Evolutionary conservation across 768 basidiomycete species (phyloP).

Genomic region (Suillus weaverae): DNA sequence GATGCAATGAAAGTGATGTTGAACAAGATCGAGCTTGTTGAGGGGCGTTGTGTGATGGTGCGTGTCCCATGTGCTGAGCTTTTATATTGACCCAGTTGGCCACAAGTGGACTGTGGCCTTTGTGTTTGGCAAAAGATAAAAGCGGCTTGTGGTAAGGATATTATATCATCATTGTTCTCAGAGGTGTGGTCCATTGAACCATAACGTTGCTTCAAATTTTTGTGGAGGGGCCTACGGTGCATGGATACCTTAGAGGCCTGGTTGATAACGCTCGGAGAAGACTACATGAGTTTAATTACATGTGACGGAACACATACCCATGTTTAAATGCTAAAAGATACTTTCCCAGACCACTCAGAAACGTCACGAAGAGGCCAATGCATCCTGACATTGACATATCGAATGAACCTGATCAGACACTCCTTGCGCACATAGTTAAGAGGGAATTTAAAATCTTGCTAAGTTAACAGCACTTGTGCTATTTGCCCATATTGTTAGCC

Average conservation of each 20-base stretch:
- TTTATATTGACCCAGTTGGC: not conserved
- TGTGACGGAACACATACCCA: not conserved
- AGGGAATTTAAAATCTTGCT: not conserved
- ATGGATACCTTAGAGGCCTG: not conserved
- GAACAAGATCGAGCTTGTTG: constrained; percentile 3
- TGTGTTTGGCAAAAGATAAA: not conserved
- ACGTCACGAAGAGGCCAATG: not conserved
- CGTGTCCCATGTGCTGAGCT: not conserved
- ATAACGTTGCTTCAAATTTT: not conserved
- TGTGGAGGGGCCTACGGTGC: not conserved
- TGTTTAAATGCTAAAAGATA: not conserved
- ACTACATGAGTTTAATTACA: not conserved
- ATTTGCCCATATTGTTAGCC: not conserved
- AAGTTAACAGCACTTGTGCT: not conserved
- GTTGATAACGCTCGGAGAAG: not conserved
- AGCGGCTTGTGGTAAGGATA: not conserved
- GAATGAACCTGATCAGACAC: not conserved
- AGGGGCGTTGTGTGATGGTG: not conserved
- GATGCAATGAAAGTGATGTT: constrained; percentile 12
- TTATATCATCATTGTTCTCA: not conserved
- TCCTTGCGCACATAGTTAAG: not conserved
- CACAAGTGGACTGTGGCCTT: not conserved
- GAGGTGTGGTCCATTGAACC: not conserved
- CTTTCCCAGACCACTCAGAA: not conserved
- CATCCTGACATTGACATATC: not conserved